Conservation (phyloP, 768 basidiomycete genomes). For the Leccinum aurantiacum region DNA sequence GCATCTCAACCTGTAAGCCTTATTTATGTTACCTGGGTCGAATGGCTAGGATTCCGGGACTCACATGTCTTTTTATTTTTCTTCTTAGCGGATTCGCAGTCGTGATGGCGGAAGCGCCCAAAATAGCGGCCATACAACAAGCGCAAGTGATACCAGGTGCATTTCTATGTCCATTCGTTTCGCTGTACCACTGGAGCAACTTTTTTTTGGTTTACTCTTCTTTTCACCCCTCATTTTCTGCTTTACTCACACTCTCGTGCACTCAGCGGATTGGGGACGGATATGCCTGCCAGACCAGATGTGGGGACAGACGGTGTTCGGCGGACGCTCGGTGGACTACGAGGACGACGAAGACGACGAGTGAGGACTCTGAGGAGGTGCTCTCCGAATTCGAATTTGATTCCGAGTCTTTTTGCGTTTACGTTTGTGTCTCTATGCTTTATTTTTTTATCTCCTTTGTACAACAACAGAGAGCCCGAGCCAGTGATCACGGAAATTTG, state of each 20-base stretch:
- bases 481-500: too few species aligned
- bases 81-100: constrained; percentile 29
- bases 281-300: constrained; percentile 13
- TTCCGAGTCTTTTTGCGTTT: background rate
- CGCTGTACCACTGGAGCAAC: background rate
- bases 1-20: constrained; percentile 28
- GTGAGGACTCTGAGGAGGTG: too few species aligned
- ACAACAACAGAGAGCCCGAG: background rate
- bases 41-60: background rate
- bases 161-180: background rate
- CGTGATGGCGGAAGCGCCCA: constrained; percentile 29
- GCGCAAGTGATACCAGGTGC: constrained; percentile 20
- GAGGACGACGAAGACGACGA: background rate
- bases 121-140: constrained; percentile 8
- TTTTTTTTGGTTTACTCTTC: too few species aligned
- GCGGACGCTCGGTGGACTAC: background rate
- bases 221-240: background rate
- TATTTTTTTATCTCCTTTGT: background rate
- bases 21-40: background rate
- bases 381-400: background rate
- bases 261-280: constrained; percentile 21
- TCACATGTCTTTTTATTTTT: background rate
- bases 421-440: background rate
- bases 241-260: constrained; percentile 4
- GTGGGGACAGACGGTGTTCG: constrained; percentile 1